These are phyloP conservation scores for Waltergamsia citrina DNA, from an alignment of 2,329 filamentous ascomycete species.

Conservation along the genomic window DNA sequence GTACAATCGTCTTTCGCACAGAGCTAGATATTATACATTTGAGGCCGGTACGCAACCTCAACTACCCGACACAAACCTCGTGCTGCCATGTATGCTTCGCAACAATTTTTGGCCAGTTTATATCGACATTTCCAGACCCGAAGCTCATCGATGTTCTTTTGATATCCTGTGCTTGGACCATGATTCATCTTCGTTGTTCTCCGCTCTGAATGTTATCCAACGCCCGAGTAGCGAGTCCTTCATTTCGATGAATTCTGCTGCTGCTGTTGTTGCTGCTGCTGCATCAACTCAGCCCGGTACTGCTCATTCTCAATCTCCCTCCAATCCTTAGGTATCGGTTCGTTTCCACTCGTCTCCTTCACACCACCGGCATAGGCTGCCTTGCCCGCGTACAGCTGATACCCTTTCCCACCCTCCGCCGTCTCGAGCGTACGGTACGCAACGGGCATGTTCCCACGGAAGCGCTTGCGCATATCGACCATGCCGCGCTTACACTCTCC, in stretches of 20 bases:
- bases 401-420: conserved; percentile 47
- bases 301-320: conserved; percentile 56
- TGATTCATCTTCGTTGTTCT: no score
- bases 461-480: conserved; percentile 98
- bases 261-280: conserved; percentile 14
- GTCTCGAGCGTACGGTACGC: conserved; percentile 48
- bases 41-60: no score
- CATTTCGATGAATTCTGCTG: conserved; percentile 6
- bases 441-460: conserved; percentile 87
- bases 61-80: no score
- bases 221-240: no score
- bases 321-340: conserved; percentile 52
- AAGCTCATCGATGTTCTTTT: no score
- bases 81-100: no score
- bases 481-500: conserved; percentile 92
- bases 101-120: no score
- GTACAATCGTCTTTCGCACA: no score
- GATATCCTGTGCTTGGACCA: no score
- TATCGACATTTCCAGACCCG: no score
- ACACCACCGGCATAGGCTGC: conserved; percentile 57
- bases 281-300: conserved; percentile 24
- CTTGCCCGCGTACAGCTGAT: conserved; percentile 73
- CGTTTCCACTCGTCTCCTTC: conserved; percentile 59
- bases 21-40: no score
- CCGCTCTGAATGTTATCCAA: no score